Evolutionary conservation across 2,329 filamentous ascomycete species (phyloP).

Genomic region (Lasiodiplodia hormozganensis): DNA sequence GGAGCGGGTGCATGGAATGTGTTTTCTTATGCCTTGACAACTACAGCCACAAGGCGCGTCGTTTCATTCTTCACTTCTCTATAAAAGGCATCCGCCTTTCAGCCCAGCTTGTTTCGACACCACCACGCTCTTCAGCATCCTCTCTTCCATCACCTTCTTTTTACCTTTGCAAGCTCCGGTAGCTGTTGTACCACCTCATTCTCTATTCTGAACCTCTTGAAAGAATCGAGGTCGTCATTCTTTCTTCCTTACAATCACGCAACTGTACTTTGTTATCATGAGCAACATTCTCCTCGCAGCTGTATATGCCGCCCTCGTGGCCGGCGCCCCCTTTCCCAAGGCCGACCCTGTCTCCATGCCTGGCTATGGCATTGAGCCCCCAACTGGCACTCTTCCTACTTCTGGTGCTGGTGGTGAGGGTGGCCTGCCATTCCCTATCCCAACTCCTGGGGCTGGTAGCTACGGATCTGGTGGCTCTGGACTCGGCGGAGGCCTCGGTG

Average conservation of each 20-base stretch:
- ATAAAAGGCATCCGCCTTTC: constrained; percentile 18
- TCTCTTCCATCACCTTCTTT: constrained; percentile 10
- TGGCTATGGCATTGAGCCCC: neutral
- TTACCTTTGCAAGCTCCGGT: constrained; percentile 21
- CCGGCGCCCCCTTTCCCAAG: constrained; percentile 16
- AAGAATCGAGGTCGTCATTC: constrained; percentile 14
- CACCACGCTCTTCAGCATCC: constrained; percentile 15
- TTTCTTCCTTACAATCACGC: neutral
- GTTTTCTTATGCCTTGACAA: neutral
- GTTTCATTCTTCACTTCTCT: constrained; percentile 17
- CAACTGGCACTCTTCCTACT: constrained; percentile 9
- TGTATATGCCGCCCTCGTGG: constrained; percentile 18
- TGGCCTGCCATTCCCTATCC: neutral
- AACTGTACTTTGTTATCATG: neutral
- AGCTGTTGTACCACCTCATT: constrained; percentile 19
- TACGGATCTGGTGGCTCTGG: neutral
- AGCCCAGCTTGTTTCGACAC: neutral
- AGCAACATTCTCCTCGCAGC: constrained; percentile 14
- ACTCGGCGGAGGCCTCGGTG: neutral
- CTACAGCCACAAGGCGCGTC: neutral
- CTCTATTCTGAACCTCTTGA: constrained; percentile 13
- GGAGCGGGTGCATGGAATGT: neutral
- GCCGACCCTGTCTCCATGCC: neutral
- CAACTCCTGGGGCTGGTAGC: neutral
- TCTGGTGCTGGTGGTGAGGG: constrained; percentile 1